phyloP scores from a whole-genome alignment of 331 rosid species.

The Spiraea crenata region DNA sequence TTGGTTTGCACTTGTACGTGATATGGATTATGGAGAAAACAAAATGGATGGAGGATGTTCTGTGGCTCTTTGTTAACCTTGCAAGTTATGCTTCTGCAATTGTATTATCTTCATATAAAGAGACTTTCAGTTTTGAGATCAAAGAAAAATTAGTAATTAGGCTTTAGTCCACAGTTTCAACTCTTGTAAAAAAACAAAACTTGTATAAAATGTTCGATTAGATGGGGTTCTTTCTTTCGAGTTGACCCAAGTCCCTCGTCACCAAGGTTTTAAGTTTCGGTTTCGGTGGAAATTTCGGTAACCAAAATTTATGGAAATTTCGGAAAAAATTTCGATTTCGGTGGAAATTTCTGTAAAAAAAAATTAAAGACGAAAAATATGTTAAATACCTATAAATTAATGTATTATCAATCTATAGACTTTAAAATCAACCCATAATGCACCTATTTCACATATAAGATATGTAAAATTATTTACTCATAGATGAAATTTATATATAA shows the following conservation, averaged over 20 bases:
- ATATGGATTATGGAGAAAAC: constrained; percentile 1
- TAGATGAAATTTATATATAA: no score
- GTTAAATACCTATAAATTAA: no score
- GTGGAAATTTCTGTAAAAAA: no score
- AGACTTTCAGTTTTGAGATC: constrained; percentile 11
- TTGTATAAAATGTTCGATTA: neutral
- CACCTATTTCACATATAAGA: no score
- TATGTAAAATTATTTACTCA: no score
- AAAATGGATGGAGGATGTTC: neutral
- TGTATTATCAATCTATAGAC: no score
- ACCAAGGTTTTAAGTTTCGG: no score
- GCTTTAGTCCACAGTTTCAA: neutral
- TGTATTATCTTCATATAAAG: constrained; percentile 2
- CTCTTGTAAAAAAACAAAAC: neutral
- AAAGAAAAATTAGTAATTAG: constrained; percentile 2
- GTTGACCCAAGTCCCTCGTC: neutral
- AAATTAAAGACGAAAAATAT: no score
- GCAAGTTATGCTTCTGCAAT: constrained; percentile 17
- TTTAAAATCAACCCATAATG: no score
- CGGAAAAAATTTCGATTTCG: no score
- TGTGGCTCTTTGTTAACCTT: neutral
- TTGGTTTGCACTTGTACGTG: constrained; percentile 19
- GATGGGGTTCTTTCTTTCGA: neutral
- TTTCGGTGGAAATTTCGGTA: no score
- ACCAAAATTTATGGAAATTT: no score